Evolutionary conservation across 441 rosid species (phyloP).

Genomic region (Eruca vesicaria): DNA sequence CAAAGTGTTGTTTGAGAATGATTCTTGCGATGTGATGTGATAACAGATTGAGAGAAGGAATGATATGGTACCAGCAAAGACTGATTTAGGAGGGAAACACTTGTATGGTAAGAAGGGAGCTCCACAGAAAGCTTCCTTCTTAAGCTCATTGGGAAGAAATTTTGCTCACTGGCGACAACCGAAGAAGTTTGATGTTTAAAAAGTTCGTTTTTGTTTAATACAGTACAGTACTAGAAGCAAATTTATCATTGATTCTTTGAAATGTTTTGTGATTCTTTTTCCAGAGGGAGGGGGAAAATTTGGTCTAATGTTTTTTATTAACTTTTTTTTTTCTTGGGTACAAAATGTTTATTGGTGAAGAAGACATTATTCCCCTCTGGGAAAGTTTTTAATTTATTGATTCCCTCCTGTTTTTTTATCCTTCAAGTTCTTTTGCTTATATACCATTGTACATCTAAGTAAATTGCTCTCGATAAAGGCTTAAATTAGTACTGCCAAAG

Average conservation of each 20-base stretch:
- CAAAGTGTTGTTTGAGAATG: constrained; percentile 8
- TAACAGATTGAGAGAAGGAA: constrained; percentile 89
- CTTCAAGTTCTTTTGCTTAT: neutral
- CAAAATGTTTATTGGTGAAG: constrained; percentile 24
- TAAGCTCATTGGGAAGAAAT: constrained; percentile 70
- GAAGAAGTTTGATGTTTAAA: constrained; percentile 70
- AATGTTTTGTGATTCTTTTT: constrained; percentile 28
- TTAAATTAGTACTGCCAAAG: too few species aligned
- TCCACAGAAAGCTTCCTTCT: constrained; percentile 58
- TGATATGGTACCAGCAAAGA: constrained; percentile 74
- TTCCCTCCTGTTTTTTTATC: neutral
- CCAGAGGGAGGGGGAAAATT: constrained; percentile 11
- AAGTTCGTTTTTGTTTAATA: neutral
- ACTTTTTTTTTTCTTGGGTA: neutral
- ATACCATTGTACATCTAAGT: too few species aligned
- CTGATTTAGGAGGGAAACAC: constrained; percentile 91
- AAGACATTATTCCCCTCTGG: constrained; percentile 9
- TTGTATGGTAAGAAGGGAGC: constrained; percentile 84
- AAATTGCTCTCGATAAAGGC: too few species aligned
- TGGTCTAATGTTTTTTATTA: neutral
- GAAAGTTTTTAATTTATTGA: constrained; percentile 18
- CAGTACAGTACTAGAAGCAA: constrained; percentile 24
- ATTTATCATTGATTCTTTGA: constrained; percentile 20
- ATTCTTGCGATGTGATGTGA: neutral
- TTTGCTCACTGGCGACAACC: constrained; percentile 92